phyloP scores from a whole-genome alignment of 139 green algal species.

The Zygnema circumcarinatum region DNA sequence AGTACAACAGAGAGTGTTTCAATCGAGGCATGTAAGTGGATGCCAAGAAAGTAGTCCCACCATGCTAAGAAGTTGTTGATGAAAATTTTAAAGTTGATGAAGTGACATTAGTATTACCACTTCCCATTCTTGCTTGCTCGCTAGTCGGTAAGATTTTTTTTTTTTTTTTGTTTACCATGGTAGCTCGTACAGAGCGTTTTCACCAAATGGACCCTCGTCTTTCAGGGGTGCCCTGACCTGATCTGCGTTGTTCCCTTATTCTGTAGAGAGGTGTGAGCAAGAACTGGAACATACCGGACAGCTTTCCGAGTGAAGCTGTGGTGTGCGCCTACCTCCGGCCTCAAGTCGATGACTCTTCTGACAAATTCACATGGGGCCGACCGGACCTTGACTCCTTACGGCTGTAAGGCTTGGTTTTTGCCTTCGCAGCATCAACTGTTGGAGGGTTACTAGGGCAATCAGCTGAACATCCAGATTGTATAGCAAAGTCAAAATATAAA shows the following conservation, averaged over 20 bases:
- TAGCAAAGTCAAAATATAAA: neutral
- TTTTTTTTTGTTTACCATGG: too few species aligned
- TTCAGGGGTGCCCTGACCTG: too few species aligned
- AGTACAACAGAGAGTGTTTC: slow-evolving; percentile 12
- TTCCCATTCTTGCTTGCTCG: too few species aligned
- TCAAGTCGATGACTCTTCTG: slow-evolving; percentile 42
- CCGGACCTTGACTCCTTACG: slow-evolving; percentile 43
- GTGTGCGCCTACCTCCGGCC: slow-evolving; percentile 49
- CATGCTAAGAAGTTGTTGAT: neutral
- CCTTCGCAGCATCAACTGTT: too few species aligned
- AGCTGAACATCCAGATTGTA: neutral
- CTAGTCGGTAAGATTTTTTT: too few species aligned
- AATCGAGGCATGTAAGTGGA: neutral
- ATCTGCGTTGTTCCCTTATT: neutral
- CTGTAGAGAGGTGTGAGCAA: slow-evolving; percentile 40
- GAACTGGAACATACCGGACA: slow-evolving; percentile 53
- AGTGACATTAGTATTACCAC: too few species aligned
- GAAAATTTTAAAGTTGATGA: too few species aligned
- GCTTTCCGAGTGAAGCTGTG: slow-evolving; percentile 56
- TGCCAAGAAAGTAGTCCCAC: too few species aligned
- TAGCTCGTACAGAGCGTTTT: too few species aligned
- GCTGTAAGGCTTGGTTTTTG: neutral
- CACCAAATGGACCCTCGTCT: too few species aligned
- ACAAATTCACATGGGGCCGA: slow-evolving; percentile 29
- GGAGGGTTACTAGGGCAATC: neutral